Conservation (phyloP, 495 filamentous ascomycete genomes). For the Entonaema liquescens region DNA sequence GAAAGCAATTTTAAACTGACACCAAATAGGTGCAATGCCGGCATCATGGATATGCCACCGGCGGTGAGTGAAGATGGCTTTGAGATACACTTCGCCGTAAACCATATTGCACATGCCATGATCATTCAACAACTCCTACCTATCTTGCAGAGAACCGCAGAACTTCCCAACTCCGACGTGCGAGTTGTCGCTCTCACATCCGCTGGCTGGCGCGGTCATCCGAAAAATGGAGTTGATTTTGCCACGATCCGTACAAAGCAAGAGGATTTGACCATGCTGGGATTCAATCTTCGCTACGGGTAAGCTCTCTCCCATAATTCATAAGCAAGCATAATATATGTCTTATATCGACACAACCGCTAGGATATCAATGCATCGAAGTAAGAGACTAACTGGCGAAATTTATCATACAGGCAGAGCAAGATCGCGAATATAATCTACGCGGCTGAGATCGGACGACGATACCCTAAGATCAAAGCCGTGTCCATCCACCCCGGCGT, state of each 20-base stretch:
- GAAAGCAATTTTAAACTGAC: not conserved
- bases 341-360: not conserved
- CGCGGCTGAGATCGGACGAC: constrained; percentile 51
- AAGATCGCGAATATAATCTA: constrained; percentile 61
- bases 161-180: constrained; percentile 50
- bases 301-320: constrained; percentile 1
- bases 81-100: constrained; percentile 76
- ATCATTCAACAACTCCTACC: constrained; percentile 70
- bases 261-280: constrained; percentile 28
- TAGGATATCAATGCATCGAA: not conserved
- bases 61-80: constrained; percentile 69
- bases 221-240: constrained; percentile 51
- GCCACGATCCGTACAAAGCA: constrained; percentile 50
- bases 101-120: constrained; percentile 74
- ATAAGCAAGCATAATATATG: not conserved
- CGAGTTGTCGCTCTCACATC: constrained; percentile 52
- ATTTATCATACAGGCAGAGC: constrained; percentile 52
- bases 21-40: constrained; percentile 62
- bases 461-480: constrained; percentile 63
- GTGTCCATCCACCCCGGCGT: constrained; percentile 73
- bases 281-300: constrained; percentile 33
- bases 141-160: constrained; percentile 61
- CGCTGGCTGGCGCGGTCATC: constrained; percentile 43
- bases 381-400: not conserved
- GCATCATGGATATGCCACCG: constrained; percentile 67